Evolutionary conservation across 805 yeast genomes (phyloP).

Genomic region (Lipomyces yamanashiensis): DNA sequence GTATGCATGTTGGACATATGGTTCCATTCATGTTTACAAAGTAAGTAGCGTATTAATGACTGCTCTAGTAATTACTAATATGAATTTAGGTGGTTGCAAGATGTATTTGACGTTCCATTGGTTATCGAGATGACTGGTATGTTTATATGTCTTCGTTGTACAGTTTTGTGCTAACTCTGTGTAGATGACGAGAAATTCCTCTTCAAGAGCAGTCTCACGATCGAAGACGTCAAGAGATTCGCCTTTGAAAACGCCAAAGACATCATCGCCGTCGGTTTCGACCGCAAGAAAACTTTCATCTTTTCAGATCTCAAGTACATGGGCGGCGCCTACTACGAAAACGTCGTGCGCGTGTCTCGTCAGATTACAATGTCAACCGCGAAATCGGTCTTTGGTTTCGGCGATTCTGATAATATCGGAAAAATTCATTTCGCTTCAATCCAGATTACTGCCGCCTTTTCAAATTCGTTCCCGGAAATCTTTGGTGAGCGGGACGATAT

Average conservation of each 20-base stretch:
- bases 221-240: constrained; percentile 82
- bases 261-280: constrained; percentile 91
- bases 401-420: constrained; percentile 93
- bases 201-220: constrained; percentile 87
- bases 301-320: constrained; percentile 91
- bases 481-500: constrained; percentile 86
- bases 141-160: background rate
- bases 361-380: constrained; percentile 98
- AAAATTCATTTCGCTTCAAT: constrained; percentile 92
- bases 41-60: constrained; percentile 11
- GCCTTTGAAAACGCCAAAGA: constrained; percentile 87
- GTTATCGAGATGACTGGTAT: constrained; percentile 66
- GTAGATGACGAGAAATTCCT: constrained; percentile 98
- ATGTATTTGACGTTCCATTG: constrained; percentile 93
- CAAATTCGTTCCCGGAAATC: constrained; percentile 93
- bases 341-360: constrained; percentile 87
- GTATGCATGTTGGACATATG: constrained; percentile 97
- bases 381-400: constrained; percentile 94
- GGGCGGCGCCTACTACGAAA: constrained; percentile 93
- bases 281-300: constrained; percentile 91
- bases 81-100: constrained; percentile 76
- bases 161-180: constrained; percentile 40
- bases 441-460: constrained; percentile 95
- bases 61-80: background rate
- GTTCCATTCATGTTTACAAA: constrained; percentile 93